Evolutionary conservation across 1,139 yeast genomes (phyloP).

Genomic region (Kluyveromyces sp.): DNA sequence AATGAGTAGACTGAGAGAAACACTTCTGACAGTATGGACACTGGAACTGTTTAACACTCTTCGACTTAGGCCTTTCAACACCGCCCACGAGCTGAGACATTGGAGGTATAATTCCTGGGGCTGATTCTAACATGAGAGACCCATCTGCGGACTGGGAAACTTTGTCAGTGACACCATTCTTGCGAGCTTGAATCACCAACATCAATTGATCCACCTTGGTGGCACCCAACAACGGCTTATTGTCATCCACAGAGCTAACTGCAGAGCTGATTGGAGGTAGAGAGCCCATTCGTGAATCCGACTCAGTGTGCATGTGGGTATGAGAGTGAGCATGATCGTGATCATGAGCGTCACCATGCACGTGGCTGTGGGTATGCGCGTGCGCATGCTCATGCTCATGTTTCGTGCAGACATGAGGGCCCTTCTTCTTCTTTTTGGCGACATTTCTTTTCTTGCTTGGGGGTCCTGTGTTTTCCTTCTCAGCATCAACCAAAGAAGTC

Average conservation of each 20-base stretch:
- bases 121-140: conserved; percentile 17
- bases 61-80: conserved; percentile 57
- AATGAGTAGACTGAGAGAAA: conserved; percentile 69
- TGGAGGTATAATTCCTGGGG: conserved; percentile 46
- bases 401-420: neutral
- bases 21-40: conserved; percentile 64
- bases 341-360: neutral
- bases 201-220: conserved; percentile 85
- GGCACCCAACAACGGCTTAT: conserved; percentile 69
- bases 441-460: conserved; percentile 2
- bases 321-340: neutral
- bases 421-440: conserved; percentile 1
- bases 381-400: neutral
- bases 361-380: neutral
- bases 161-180: conserved; percentile 59
- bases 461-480: conserved; percentile 2
- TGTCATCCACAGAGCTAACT: conserved; percentile 38
- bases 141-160: conserved; percentile 64
- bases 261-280: neutral
- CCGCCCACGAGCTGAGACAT: conserved; percentile 73
- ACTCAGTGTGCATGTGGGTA: neutral
- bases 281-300: neutral
- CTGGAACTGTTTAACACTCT: conserved; percentile 53
- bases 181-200: conserved; percentile 84
- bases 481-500: conserved; percentile 7